These are phyloP conservation scores for Euphorbia pulcherrima DNA, from an alignment of 345 rosid genomes.

Conservation along the genomic window DNA sequence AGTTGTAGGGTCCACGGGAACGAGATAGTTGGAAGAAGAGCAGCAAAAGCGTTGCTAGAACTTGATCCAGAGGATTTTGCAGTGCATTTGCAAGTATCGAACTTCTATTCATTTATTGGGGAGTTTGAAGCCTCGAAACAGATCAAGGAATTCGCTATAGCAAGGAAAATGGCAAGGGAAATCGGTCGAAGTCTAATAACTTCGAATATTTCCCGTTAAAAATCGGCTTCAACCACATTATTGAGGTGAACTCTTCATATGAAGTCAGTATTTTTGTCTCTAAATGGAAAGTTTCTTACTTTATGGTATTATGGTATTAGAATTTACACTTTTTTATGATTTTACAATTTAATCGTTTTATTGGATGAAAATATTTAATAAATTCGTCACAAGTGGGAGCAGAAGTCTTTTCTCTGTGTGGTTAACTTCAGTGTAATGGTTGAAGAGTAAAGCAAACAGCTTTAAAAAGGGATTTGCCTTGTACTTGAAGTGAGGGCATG, in stretches of 20 bases:
- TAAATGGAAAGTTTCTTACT: slow-evolving; percentile 26
- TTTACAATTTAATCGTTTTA: slow-evolving; percentile 12
- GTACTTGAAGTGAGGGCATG: slow-evolving; percentile 74
- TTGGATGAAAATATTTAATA: slow-evolving; percentile 13
- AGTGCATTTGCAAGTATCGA: slow-evolving; percentile 55
- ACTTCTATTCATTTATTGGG: slow-evolving; percentile 64
- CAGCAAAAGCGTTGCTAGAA: slow-evolving; percentile 52
- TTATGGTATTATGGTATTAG: no score
- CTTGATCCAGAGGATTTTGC: slow-evolving; percentile 53
- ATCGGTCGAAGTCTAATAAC: slow-evolving; percentile 58
- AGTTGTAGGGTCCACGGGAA: slow-evolving; percentile 65
- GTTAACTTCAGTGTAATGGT: slow-evolving; percentile 36
- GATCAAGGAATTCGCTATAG: slow-evolving; percentile 46
- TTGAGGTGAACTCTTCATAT: slow-evolving; percentile 29
- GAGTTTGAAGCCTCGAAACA: slow-evolving; percentile 50
- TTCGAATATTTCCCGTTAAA: slow-evolving; percentile 22
- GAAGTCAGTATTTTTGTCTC: slow-evolving; percentile 26
- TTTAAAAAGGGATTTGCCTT: slow-evolving; percentile 51
- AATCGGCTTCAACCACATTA: slow-evolving; percentile 12
- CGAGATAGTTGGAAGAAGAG: slow-evolving; percentile 59
- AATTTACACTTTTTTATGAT: no score
- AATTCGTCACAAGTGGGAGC: slow-evolving; percentile 16
- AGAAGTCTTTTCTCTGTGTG: slow-evolving; percentile 27
- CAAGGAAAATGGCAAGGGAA: slow-evolving; percentile 50
- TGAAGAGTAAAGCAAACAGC: slow-evolving; percentile 89